These are phyloP conservation scores for Austroboletus festivus DNA, from an alignment of 768 basidiomycete genomes.

Conservation along the genomic window DNA sequence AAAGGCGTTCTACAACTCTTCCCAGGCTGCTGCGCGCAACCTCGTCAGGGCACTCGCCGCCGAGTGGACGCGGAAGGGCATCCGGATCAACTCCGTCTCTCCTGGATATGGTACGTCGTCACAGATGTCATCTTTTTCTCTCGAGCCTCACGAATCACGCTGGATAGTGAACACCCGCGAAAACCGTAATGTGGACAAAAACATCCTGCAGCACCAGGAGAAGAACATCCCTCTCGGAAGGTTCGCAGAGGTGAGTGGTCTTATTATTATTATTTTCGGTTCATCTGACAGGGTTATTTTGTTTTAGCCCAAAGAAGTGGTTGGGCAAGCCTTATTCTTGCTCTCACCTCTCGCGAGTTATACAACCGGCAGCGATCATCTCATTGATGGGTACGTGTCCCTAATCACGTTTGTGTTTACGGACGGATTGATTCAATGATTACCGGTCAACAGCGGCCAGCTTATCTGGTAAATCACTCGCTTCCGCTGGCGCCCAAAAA, in stretches of 20 bases:
- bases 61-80: constrained; percentile 52
- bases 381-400: constrained; percentile 50
- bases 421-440: neutral
- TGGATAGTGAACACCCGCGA: constrained; percentile 65
- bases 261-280: fast-evolving
- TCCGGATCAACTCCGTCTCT: constrained; percentile 59
- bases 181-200: constrained; percentile 49
- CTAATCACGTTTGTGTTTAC: too few species aligned
- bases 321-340: constrained; percentile 51
- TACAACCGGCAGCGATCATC: constrained; percentile 57
- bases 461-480: constrained; percentile 26
- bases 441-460: constrained; percentile 18
- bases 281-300: fast-evolving
- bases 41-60: constrained; percentile 61
- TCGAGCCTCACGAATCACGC: neutral
- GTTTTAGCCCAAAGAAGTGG: constrained; percentile 52
- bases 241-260: constrained; percentile 47
- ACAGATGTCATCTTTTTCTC: neutral
- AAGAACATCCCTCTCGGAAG: constrained; percentile 50
- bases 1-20: constrained; percentile 56
- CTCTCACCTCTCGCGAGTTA: constrained; percentile 51
- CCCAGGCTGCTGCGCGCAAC: constrained; percentile 65
- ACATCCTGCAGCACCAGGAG: constrained; percentile 47
- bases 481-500: neutral
- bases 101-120: constrained; percentile 50